Base-by-base conservation (phyloP, 495 filamentous ascomycete species). In the Neurospora hispaniola region DNA sequence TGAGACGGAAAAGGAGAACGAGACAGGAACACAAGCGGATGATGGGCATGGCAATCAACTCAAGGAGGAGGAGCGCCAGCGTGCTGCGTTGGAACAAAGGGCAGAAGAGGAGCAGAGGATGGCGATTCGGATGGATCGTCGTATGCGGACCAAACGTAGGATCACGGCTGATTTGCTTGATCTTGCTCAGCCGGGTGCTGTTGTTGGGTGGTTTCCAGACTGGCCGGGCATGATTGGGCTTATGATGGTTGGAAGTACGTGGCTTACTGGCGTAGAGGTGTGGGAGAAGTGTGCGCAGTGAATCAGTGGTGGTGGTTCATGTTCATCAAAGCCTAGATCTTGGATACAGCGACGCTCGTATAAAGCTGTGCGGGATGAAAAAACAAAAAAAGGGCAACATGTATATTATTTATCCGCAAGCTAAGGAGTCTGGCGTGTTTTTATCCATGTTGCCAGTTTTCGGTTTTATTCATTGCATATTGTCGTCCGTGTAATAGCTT, bases 91-190 rank as follows among this genome's bases (percentile, higher is more conserved):
- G 71, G 59, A 71, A 66, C 18, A 62, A 42, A 70, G 43, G 14
- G 41, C 41, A 1, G 41, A 42, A 42, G 12, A 42, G 12, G 70
- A 72, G 71, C 43, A 72, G 41, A 71, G 73, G 23, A 35, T 11
- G 2, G 40, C 2, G 74, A 73, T 14, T 71, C 41, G 73, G 23
- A 76, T 69, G 54, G 27, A 38, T 66, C 27, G 54, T 27, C 12
- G 27, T 14, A 66, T 38, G 54, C 54, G 54, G 69, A 73, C 84
- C 31, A 48, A 73, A 8, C 77, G 82, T 35, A 81, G 81, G 62
- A 75, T 89, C 41, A 72, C 86, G 4, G 84, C 87, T 5, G 88
- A 90, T 80, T 71, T 80, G 12, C 83, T 89, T 73, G 90, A 92
- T 76, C 71, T 90, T 44, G 70, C 87, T 16, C 75, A 90, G 43